Evolutionary conservation across 2,329 filamentous ascomycete species (phyloP).

Genomic region (Trichoderma sp.): DNA sequence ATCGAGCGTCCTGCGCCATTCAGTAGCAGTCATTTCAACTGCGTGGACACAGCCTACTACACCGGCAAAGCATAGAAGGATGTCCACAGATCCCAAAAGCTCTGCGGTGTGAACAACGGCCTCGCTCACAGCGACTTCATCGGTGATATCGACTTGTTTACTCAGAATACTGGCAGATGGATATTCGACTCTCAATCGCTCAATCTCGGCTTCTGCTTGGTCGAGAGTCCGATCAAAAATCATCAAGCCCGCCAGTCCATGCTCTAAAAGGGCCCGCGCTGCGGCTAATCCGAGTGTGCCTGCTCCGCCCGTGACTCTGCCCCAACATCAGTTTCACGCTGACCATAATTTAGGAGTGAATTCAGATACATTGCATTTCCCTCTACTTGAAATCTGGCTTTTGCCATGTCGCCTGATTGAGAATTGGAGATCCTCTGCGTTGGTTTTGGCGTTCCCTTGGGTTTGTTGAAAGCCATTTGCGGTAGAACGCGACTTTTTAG

Average conservation of each 20-base stretch:
- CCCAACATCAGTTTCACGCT: neutral
- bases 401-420: neutral
- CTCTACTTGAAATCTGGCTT: neutral
- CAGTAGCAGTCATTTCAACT: conserved; percentile 39
- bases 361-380: neutral
- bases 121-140: neutral
- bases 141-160: neutral
- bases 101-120: neutral
- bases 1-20: conserved; percentile 65
- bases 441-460: neutral
- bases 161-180: neutral
- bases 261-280: conserved; percentile 65
- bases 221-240: conserved; percentile 58
- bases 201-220: conserved; percentile 24
- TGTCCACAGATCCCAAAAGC: conserved; percentile 24
- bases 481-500: neutral
- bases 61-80: conserved; percentile 47
- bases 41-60: conserved; percentile 62
- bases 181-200: neutral
- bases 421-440: neutral
- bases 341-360: neutral
- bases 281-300: conserved; percentile 42
- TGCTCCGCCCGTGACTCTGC: neutral
- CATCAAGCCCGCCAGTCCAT: conserved; percentile 57
- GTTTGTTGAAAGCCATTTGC: neutral